A percentile compares a stretch with the other conserved stretches of the same genome.
phyloP scores from a whole-genome alignment of 768 basidiomycete genomes.

The Tylopilus plumbeoviolaceoides region DNA sequence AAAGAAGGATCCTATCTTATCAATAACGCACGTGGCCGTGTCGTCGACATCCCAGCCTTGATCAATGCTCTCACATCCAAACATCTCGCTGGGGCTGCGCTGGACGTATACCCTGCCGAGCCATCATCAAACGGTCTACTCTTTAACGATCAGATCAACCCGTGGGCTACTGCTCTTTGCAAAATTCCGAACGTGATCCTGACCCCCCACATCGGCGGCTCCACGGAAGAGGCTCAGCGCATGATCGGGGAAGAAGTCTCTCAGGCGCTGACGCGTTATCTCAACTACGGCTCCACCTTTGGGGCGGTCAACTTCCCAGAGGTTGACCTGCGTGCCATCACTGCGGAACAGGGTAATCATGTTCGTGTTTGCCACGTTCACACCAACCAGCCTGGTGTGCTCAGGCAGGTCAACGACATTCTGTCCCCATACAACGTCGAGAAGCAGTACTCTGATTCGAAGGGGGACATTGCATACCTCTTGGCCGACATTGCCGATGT shows the following conservation, averaged over 20 bases:
- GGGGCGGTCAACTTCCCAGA: slow-evolving; percentile 99
- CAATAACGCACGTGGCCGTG: slow-evolving; percentile 95
- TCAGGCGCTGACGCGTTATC: slow-evolving; percentile 78
- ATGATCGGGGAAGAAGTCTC: slow-evolving; percentile 98
- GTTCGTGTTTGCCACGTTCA: slow-evolving; percentile 95
- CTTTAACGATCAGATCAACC: slow-evolving; percentile 86
- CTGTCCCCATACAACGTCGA: slow-evolving; percentile 96
- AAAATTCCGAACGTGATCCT: slow-evolving; percentile 86
- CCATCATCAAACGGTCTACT: slow-evolving; percentile 87
- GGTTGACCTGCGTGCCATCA: slow-evolving; percentile 92
- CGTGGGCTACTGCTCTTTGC: slow-evolving; percentile 77
- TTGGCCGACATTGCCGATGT: slow-evolving; percentile 97
- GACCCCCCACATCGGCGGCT: slow-evolving; percentile 98
- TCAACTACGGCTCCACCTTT: slow-evolving; percentile 85
- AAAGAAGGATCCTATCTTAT: slow-evolving; percentile 93
- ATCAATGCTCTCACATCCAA: slow-evolving; percentile 76
- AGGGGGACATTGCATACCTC: slow-evolving; percentile 89
- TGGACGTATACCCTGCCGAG: slow-evolving; percentile 95
- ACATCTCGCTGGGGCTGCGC: slow-evolving; percentile 80
- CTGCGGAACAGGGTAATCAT: slow-evolving; percentile 71
- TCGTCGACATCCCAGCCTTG: slow-evolving; percentile 93
- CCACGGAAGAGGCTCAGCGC: slow-evolving; percentile 96
- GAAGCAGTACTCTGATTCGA: slow-evolving; percentile 98
- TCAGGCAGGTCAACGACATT: slow-evolving; percentile 91
- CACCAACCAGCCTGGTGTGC: slow-evolving; percentile 92